phyloP scores from a whole-genome alignment of 1,284 basidiomycete genomes.

The Leccinum angustisporum region DNA sequence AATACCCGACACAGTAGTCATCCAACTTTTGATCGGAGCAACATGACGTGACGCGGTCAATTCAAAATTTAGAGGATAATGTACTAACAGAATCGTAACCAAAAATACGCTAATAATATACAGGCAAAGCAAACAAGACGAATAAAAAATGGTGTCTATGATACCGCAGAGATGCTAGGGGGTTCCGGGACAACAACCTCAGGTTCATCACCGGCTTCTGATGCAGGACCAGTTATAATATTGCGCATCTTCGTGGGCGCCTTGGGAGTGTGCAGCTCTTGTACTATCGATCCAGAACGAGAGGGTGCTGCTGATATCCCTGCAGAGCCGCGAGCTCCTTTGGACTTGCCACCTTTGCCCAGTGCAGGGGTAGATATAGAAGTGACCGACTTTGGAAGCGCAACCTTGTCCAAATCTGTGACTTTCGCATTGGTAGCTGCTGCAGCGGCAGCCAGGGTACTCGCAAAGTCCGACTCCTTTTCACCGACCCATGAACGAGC shows the following conservation, averaged over 20 bases:
- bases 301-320: conserved; percentile 52
- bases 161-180: conserved; percentile 16
- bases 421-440: conserved; percentile 29
- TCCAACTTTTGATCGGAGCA: not conserved
- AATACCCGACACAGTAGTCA: not conserved
- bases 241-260: conserved; percentile 61
- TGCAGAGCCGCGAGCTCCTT: conserved; percentile 36
- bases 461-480: conserved; percentile 65
- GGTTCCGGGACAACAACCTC: conserved; percentile 30
- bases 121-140: conserved; percentile 5
- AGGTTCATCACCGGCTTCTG: conserved; percentile 46
- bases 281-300: conserved; percentile 49
- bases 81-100: conserved; percentile 4
- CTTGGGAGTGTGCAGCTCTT: conserved; percentile 43
- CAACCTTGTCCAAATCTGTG: conserved; percentile 35
- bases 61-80: not conserved
- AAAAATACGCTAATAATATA: conserved; percentile 16
- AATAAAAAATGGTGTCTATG: conserved; percentile 18
- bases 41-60: too few relatives aligned
- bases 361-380: conserved; percentile 40
- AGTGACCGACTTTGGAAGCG: conserved; percentile 31
- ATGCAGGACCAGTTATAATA: conserved; percentile 44
- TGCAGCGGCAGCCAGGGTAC: conserved; percentile 32
- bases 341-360: conserved; percentile 41
- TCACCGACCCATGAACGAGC: conserved; percentile 74